Percentiles rank a stretch among this genome's conserved stretches.
phyloP scores from a whole-genome alignment of 2,329 filamentous ascomycete species.

The Cryphonectria japonica region DNA sequence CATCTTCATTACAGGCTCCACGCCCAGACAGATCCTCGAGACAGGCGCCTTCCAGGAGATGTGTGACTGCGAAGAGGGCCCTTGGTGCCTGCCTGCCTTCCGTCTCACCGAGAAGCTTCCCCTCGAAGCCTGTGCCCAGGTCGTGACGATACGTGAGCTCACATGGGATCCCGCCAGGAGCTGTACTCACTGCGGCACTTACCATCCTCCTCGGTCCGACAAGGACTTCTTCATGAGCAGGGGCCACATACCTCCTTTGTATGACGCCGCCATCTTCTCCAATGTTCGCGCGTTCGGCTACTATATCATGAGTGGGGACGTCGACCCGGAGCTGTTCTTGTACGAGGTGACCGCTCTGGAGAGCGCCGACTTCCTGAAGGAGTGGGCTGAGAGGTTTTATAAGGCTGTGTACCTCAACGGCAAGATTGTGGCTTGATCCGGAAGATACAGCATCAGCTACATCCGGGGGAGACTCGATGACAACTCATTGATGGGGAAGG shows the following conservation, averaged over 20 bases:
- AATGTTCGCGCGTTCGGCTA: background rate
- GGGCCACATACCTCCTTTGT: background rate
- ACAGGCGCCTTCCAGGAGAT: background rate
- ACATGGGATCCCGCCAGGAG: constrained; percentile 14
- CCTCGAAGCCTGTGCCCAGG: background rate
- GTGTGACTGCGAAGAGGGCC: background rate
- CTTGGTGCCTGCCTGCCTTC: constrained; percentile 3
- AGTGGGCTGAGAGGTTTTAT: background rate
- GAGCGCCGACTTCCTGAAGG: background rate
- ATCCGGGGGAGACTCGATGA: background rate
- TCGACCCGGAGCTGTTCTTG: background rate
- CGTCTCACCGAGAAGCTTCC: constrained; percentile 13
- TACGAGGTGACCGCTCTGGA: background rate
- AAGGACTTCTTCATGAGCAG: background rate
- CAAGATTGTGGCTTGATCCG: background rate
- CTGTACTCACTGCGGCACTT: constrained; percentile 7
- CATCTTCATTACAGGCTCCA: constrained; percentile 13
- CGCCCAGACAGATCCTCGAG: constrained; percentile 2
- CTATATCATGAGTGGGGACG: constrained; percentile 3
- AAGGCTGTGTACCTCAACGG: background rate
- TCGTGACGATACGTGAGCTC: constrained; percentile 15
- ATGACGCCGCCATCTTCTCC: background rate
- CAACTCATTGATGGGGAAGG: background rate
- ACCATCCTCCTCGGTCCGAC: background rate
- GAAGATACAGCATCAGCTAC: background rate